A percentile compares a stretch with the other conserved stretches of the same genome.
Evolutionary conservation across 2,329 filamentous ascomycete genomes (phyloP).

Genomic region (Epichloe sp.): DNA sequence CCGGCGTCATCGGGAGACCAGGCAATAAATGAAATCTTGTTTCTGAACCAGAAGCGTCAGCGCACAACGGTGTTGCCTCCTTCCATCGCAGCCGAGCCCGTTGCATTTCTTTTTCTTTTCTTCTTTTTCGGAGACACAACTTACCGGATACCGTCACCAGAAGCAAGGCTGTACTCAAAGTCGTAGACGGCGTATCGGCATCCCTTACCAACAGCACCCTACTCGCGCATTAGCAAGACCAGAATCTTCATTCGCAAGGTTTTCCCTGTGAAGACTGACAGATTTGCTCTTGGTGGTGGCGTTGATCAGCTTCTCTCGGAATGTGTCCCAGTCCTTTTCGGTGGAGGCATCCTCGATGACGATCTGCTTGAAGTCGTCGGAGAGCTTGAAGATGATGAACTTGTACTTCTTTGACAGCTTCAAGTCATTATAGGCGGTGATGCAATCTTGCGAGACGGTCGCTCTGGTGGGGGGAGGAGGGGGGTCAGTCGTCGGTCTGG

Average conservation of each 20-base stretch:
- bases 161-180: slow-evolving; percentile 61
- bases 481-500: slow-evolving; percentile 8
- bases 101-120: too few relatives aligned
- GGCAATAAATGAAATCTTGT: slow-evolving; percentile 67
- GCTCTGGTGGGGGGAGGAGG: slow-evolving; percentile 38
- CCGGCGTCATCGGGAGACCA: slow-evolving; percentile 74
- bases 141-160: slow-evolving; percentile 60
- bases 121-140: not conserved
- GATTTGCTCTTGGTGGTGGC: slow-evolving; percentile 60
- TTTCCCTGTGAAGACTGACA: slow-evolving; percentile 28
- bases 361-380: slow-evolving; percentile 71
- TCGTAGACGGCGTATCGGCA: slow-evolving; percentile 79
- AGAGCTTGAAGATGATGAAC: slow-evolving; percentile 82
- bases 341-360: slow-evolving; percentile 62
- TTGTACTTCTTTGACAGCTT: slow-evolving; percentile 74
- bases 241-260: too few relatives aligned
- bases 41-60: slow-evolving; percentile 30
- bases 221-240: not conserved
- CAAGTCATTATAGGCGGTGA: slow-evolving; percentile 61
- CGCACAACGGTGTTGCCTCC: not conserved
- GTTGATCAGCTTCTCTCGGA: slow-evolving; percentile 64
- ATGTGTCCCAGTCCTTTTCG: slow-evolving; percentile 54
- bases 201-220: slow-evolving; percentile 50
- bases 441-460: slow-evolving; percentile 59
- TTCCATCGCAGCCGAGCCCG: too few relatives aligned